Evolutionary conservation across 257 asterid species (phyloP), one percentile per base, ranked within the genome.

Genomic region (Solanum habrochaites): DNA sequence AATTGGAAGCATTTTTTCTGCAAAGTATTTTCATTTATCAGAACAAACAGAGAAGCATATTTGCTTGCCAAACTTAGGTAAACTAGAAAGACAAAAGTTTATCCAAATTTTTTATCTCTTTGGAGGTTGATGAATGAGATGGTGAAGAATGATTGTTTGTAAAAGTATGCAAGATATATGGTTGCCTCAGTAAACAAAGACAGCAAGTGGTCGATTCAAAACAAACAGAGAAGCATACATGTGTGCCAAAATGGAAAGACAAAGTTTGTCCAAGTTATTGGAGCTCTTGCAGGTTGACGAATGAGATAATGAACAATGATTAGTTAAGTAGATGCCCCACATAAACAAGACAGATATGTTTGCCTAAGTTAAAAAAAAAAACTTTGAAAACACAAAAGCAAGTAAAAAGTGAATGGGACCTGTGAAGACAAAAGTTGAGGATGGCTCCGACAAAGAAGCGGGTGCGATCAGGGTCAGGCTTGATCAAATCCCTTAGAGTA

Each of bases 391-490:
- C 75, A 69, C 40, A 14, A 14, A 29, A 69, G 75, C 16, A 29
- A 23, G n/a, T 40, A 8, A 40, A 40, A 40, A 40, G 11, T 40
- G 43, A 40, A 40, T 40, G 10, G 42, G 80, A 72, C 80, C 97
- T 93, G 91, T 93, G 92, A 86, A 94, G 90, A 84, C 92, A 89
- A 86, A 93, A 97, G 90, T 97, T 97, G 87, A 97, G 96, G 74
- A 97, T 89, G 8, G 96, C 94, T 32, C 99, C 86, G 32, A 97
- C 93, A 87, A 96, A 97, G 52, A 89, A 80, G 90, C 92, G 94
- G 7, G 96, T 92, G 75, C 98, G 96, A 10, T 92, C 96, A 9
- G 95, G 85, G 4, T 93, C 99, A 29, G 99, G 99, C 88, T 90
- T 93, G 23, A 94, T 87, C 94, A 97, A 92, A 86, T 97, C 99